phyloP scores from a whole-genome alignment of 768 basidiomycete species.

The Mycena filopes region DNA sequence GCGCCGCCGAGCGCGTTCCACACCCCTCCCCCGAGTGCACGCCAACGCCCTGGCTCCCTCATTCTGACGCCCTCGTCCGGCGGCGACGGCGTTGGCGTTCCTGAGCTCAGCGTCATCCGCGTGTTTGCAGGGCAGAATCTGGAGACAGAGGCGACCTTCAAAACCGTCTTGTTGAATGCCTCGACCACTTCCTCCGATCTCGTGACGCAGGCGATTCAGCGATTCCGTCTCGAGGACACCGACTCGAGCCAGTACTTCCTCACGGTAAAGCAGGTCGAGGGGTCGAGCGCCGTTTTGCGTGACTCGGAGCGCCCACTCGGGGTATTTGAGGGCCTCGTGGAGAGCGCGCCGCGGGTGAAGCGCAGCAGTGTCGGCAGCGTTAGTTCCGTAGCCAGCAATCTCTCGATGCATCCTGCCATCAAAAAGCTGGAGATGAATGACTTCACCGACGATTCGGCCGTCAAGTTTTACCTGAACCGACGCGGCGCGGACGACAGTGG shows the following conservation, averaged over 20 bases:
- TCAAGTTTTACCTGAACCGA: constrained; percentile 95
- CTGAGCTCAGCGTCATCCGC: constrained; percentile 92
- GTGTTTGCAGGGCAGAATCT: constrained; percentile 93
- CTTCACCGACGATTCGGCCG: constrained; percentile 95
- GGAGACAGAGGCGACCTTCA: constrained; percentile 97
- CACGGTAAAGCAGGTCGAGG: constrained; percentile 93
- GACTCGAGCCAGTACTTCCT: constrained; percentile 76
- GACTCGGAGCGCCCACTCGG: constrained; percentile 84
- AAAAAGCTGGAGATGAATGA: constrained; percentile 96
- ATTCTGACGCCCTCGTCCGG: constrained; percentile 70
- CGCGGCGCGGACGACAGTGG: constrained; percentile 48
- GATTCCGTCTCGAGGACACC: constrained; percentile 82
- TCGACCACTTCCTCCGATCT: constrained; percentile 88
- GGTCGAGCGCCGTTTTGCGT: constrained; percentile 79
- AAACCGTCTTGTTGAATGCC: constrained; percentile 92
- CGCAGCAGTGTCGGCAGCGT: constrained; percentile 94
- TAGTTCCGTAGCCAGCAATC: constrained; percentile 90
- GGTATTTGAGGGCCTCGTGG: constrained; percentile 88
- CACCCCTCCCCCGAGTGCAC: constrained; percentile 56
- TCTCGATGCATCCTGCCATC: constrained; percentile 96
- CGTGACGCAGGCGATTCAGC: constrained; percentile 91
- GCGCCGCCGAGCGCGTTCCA: constrained; percentile 48
- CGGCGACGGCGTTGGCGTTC: constrained; percentile 73
- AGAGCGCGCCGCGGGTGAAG: constrained; percentile 88
- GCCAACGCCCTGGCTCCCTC: constrained; percentile 82